Conservation (phyloP, 345 rosid genomes). For the Viola odorata region DNA sequence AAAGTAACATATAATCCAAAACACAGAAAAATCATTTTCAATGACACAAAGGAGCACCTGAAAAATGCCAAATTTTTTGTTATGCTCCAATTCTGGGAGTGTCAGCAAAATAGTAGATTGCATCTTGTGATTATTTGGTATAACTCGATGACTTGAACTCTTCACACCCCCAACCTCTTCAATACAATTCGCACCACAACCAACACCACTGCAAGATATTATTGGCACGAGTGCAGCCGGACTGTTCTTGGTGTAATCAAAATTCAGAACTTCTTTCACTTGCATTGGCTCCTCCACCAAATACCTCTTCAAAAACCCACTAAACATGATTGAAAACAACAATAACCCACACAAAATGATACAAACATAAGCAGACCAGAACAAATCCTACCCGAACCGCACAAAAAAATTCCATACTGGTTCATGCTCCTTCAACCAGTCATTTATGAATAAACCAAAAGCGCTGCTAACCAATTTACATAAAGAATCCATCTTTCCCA, state of each 20-base stretch:
- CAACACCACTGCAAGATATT: slow-evolving; percentile 42
- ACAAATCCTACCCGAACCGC: slow-evolving; percentile 57
- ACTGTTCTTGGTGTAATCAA: slow-evolving; percentile 51
- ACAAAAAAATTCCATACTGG: slow-evolving; percentile 30
- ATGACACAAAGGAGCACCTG: slow-evolving; percentile 48
- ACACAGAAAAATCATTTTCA: neutral
- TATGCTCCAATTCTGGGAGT: slow-evolving; percentile 76
- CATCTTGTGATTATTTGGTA: slow-evolving; percentile 40
- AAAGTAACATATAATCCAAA: too few relatives aligned
- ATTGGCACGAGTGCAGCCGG: slow-evolving; percentile 67
- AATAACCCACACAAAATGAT: slow-evolving; percentile 50
- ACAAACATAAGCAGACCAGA: slow-evolving; percentile 69
- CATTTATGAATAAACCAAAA: slow-evolving; percentile 27
- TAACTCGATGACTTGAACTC: slow-evolving; percentile 21
- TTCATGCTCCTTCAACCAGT: slow-evolving; percentile 45
- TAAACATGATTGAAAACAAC: slow-evolving; percentile 39
- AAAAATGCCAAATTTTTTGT: slow-evolving; percentile 76
- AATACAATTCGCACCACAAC: slow-evolving; percentile 40
- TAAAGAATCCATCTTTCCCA: slow-evolving; percentile 18
- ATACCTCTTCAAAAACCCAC: slow-evolving; percentile 51
- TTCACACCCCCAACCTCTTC: slow-evolving; percentile 32
- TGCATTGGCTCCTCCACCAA: slow-evolving; percentile 57
- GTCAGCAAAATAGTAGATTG: slow-evolving; percentile 39
- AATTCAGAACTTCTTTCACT: slow-evolving; percentile 51
- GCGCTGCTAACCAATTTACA: slow-evolving; percentile 23